phyloP scores from a whole-genome alignment of 805 yeast genomes.

The Myxozyma kluyveri region DNA sequence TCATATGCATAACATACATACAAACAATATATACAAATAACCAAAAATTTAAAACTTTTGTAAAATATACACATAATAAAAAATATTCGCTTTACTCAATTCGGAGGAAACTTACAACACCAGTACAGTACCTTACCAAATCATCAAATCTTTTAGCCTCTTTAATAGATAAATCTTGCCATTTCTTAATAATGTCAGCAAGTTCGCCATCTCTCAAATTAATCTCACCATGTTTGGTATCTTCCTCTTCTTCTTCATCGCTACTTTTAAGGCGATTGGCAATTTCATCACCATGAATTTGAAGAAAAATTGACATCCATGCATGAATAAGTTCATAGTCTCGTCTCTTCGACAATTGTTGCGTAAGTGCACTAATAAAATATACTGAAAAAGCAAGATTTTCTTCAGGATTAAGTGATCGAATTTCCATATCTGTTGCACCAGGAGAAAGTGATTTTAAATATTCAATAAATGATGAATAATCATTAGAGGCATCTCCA shows the following conservation, averaged over 20 bases:
- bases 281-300: constrained; percentile 80
- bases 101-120: constrained; percentile 55
- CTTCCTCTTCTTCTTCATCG: constrained; percentile 5
- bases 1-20: neutral
- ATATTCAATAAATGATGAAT: constrained; percentile 49
- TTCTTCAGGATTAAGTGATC: constrained; percentile 62
- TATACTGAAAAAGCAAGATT: constrained; percentile 55
- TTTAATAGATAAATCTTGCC: constrained; percentile 45
- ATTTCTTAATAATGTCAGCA: constrained; percentile 46
- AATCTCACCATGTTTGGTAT: constrained; percentile 20
- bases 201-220: constrained; percentile 37
- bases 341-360: constrained; percentile 53
- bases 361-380: constrained; percentile 65
- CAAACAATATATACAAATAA: neutral
- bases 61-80: neutral
- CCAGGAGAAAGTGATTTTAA: constrained; percentile 70
- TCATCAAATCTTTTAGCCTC: constrained; percentile 55
- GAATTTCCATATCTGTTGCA: constrained; percentile 76
- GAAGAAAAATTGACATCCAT: constrained; percentile 67
- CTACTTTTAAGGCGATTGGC: constrained; percentile 19
- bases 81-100: constrained; percentile 7
- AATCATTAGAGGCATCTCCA: constrained; percentile 45
- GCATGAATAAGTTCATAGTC: constrained; percentile 82
- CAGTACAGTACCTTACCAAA: constrained; percentile 70
- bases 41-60: neutral